Evolutionary conservation across 1,139 yeast species (phyloP).

Genomic region (Geotrichum siamense): DNA sequence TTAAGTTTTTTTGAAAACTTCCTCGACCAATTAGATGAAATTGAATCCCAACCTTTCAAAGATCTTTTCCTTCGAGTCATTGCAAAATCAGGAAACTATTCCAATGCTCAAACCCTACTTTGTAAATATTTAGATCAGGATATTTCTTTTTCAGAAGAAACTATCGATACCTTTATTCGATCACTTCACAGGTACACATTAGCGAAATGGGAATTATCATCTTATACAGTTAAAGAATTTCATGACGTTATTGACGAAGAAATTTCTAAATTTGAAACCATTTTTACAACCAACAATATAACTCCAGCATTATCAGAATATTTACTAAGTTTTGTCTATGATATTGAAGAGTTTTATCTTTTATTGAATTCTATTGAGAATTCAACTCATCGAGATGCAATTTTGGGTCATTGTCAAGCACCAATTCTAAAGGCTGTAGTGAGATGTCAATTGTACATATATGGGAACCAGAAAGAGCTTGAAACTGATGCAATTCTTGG

Average conservation of each 20-base stretch:
- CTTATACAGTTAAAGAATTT: conserved; percentile 24
- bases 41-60: conserved; percentile 19
- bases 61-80: conserved; percentile 29
- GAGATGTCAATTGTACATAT: conserved; percentile 17
- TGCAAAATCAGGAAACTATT: conserved; percentile 28
- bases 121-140: conserved; percentile 18
- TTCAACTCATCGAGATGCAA: conserved; percentile 23
- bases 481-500: background rate
- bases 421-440: conserved; percentile 26
- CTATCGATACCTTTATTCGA: conserved; percentile 26
- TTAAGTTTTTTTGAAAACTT: conserved; percentile 20
- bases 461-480: background rate
- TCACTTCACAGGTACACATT: conserved; percentile 23
- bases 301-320: conserved; percentile 22
- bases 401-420: conserved; percentile 28
- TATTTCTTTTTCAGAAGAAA: conserved; percentile 23
- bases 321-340: conserved; percentile 26
- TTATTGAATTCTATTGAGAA: conserved; percentile 25
- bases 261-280: conserved; percentile 20
- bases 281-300: conserved; percentile 21
- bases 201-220: conserved; percentile 23
- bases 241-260: conserved; percentile 22
- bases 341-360: conserved; percentile 28
- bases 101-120: conserved; percentile 24
- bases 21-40: conserved; percentile 14